A percentile compares a stretch with the other conserved stretches of the same genome.
Evolutionary conservation across 2,329 filamentous ascomycete species (phyloP).

Genomic region (Leptographium lundbergii): DNA sequence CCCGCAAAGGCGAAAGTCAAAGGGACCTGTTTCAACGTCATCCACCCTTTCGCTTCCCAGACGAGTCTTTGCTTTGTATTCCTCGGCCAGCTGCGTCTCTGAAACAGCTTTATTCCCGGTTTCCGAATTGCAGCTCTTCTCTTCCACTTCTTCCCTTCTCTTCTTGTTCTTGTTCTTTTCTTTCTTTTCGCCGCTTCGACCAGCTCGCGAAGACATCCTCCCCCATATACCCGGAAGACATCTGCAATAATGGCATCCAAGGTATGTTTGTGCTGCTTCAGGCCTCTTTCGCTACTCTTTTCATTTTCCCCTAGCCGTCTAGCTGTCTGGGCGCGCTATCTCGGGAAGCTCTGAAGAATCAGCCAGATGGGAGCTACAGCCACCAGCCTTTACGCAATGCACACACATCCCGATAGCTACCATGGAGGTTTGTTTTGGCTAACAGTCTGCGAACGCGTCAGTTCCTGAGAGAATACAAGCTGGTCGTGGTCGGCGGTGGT

Average conservation of each 20-base stretch:
- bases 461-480: constrained; percentile 86
- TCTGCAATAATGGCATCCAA: constrained; percentile 1
- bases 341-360: neutral
- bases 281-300: neutral
- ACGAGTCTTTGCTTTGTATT: neutral
- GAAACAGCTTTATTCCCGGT: neutral
- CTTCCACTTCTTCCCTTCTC: neutral
- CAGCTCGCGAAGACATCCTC: neutral
- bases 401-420: too few species aligned
- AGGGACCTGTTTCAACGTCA: neutral
- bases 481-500: constrained; percentile 95
- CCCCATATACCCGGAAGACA: neutral
- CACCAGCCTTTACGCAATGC: neutral
- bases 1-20: neutral
- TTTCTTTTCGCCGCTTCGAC: neutral
- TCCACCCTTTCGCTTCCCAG: neutral
- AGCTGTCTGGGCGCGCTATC: neutral
- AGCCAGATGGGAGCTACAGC: neutral
- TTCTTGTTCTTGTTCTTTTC: neutral
- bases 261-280: neutral
- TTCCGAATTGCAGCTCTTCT: neutral
- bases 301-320: neutral
- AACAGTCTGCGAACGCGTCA: constrained; percentile 19
- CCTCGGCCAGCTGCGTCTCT: neutral
- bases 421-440: neutral